Evolutionary conservation across 2,329 filamentous ascomycete genomes (phyloP).

Genomic region (Lasiodiplodia citricola): DNA sequence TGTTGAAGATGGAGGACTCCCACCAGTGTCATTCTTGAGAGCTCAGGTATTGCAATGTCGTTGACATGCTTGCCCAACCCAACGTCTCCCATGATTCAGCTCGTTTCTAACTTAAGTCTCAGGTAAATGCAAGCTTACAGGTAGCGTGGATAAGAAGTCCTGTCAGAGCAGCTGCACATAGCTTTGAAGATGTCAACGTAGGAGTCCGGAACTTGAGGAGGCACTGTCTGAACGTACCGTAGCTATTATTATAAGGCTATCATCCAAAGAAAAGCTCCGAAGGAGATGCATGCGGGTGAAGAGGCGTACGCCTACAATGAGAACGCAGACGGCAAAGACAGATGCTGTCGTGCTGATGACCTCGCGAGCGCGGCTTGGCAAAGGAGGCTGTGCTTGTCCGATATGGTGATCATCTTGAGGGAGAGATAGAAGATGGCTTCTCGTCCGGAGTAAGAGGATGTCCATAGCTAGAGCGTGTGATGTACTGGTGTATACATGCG

Average conservation of each 20-base stretch:
- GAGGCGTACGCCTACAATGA: not conserved
- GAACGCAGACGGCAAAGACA: not conserved
- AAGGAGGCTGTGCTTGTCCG: not conserved
- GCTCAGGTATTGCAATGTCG: not conserved
- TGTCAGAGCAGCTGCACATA: not conserved
- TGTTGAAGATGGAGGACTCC: not conserved
- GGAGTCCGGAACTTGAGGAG: not conserved
- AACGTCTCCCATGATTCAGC: not conserved
- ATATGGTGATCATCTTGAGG: too few relatives aligned
- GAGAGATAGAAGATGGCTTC: too few relatives aligned
- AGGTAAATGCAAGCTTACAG: not conserved
- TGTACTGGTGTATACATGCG: not conserved
- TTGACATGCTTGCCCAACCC: not conserved
- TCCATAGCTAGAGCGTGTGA: not conserved
- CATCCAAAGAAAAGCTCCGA: not conserved
- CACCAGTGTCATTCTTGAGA: not conserved
- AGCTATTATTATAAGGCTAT: not conserved
- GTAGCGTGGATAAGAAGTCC: not conserved
- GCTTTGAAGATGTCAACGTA: not conserved
- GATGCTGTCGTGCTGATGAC: not conserved
- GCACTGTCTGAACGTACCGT: not conserved
- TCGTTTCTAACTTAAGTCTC: too few relatives aligned
- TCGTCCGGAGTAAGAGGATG: not conserved
- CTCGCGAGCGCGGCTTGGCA: not conserved
- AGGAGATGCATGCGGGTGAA: not conserved